Percentiles rank a stretch among this genome's conserved stretches.
Conservation (phyloP, 805 yeast genomes). For the Candida namnaoensis region DNA sequence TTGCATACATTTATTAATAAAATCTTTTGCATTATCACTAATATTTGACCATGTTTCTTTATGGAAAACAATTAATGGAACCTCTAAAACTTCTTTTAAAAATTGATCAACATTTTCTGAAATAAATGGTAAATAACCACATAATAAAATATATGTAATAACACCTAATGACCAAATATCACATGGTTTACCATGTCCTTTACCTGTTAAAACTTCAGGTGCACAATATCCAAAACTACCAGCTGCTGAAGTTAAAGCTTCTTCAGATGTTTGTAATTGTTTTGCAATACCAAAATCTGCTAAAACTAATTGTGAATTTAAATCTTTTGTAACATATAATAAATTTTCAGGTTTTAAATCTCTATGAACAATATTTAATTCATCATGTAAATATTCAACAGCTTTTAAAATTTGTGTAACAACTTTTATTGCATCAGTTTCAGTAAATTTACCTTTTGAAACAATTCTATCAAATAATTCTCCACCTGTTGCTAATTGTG, state of each 20-base stretch:
- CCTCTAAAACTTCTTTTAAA: slow-evolving; percentile 58
- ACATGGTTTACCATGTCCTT: slow-evolving; percentile 86
- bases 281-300: slow-evolving; percentile 94
- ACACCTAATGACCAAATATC: slow-evolving; percentile 94
- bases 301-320: slow-evolving; percentile 60
- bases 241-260: slow-evolving; percentile 55
- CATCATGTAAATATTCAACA: slow-evolving; percentile 57
- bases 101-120: slow-evolving; percentile 73
- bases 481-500: slow-evolving; percentile 89
- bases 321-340: slow-evolving; percentile 45
- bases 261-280: slow-evolving; percentile 44
- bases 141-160: slow-evolving; percentile 73
- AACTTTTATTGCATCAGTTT: slow-evolving; percentile 72
- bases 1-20: slow-evolving; percentile 60
- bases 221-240: slow-evolving; percentile 93
- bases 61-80: slow-evolving; percentile 69
- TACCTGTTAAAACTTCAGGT: slow-evolving; percentile 70
- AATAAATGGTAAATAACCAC: slow-evolving; percentile 84
- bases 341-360: slow-evolving; percentile 89
- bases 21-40: slow-evolving; percentile 69
- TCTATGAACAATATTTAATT: slow-evolving; percentile 69
- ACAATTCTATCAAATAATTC: slow-evolving; percentile 81
- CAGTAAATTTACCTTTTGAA: slow-evolving; percentile 70
- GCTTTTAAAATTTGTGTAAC: slow-evolving; percentile 70
- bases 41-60: slow-evolving; percentile 75